Evolutionary conservation across 2,329 filamentous ascomycete species (phyloP), one percentile per base, ranked within the genome.

Genomic region (Rutstroemia sp.): DNA sequence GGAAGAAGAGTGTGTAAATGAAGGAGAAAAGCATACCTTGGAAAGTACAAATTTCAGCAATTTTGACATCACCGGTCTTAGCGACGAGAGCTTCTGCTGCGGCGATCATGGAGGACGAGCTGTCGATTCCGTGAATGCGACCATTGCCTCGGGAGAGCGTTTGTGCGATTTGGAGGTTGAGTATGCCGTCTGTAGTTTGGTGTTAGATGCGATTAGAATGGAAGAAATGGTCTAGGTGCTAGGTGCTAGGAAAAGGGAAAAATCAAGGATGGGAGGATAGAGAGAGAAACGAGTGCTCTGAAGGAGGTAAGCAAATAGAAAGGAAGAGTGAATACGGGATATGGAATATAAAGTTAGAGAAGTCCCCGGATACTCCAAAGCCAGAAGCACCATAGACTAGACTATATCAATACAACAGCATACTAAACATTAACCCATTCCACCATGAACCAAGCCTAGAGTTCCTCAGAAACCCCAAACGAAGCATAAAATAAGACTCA

Each of bases 101-200:
- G 3, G 73, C 65, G 58, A 87, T 82, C 81, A 87, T 85, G 44
- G 77, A 71, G 0, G 71, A 66, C 3, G 82, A 86, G 55, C 76
- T 75, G 66, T 87, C 84, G 8, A 83, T 70, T 4, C 83, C 83
- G 58, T 83, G 73, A 34, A 85, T 73, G 0, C 67, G 71, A 9
- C 78, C 78, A 0, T 56, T 71, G 2, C 80, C 80, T 51, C 72
- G 64, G 8, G 74, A 63, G 1, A 81, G 66, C 37, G 75, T 64
- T 52, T 74, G 69, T 48, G 75, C 74, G 53, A 85, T 77, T 51
- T 83, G 74, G 2, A 77, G 67, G 39, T 82, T 79, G 59, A 86
- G 72, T 23, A 84, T 73, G 38, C 82, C 83, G 67, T 86, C 80
- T 81, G 34, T n/a, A 14, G 5, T 21, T 49, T 21, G 39, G 27